Percentiles rank a stretch among this genome's conserved stretches.
These are phyloP conservation scores for Symbiodinium natans DNA, from an alignment of 73 alveolate species.

Conservation along the genomic window DNA sequence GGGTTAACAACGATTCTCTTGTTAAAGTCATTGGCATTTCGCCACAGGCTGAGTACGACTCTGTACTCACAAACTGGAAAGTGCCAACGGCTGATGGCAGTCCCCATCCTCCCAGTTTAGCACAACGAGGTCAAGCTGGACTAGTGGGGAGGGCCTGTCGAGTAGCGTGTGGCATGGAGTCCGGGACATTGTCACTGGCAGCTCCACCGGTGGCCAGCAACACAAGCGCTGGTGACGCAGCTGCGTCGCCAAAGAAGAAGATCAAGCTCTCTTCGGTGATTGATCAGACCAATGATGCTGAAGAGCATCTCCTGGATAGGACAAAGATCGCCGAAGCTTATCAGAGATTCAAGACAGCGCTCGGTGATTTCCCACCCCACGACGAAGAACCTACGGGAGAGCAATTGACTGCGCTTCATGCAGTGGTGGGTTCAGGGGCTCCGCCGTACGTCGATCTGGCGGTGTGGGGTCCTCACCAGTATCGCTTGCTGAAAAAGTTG, in stretches of 20 bases:
- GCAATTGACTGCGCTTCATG: background rate
- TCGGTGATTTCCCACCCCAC: slow-evolving; percentile 23
- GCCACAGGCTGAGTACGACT: background rate
- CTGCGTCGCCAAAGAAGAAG: background rate
- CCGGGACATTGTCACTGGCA: background rate
- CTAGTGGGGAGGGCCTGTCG: background rate
- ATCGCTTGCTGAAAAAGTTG: background rate
- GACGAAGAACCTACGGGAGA: background rate
- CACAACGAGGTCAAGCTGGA: background rate
- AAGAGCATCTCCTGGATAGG: background rate
- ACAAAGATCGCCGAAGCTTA: background rate
- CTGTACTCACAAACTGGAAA: background rate
- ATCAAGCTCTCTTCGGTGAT: slow-evolving; percentile 11
- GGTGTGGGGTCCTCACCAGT: slow-evolving; percentile 9
- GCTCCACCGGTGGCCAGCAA: no score
- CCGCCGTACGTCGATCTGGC: slow-evolving; percentile 4
- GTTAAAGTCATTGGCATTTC: background rate
- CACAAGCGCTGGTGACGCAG: no score
- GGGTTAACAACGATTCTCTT: background rate
- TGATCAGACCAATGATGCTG: slow-evolving; percentile 27
- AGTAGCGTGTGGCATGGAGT: background rate
- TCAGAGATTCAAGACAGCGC: background rate
- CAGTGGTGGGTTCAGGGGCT: background rate
- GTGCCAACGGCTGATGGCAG: background rate
- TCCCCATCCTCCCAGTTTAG: background rate